phyloP scores from a whole-genome alignment of 2,329 filamentous ascomycete species.

The Incumbomyces lentus region DNA sequence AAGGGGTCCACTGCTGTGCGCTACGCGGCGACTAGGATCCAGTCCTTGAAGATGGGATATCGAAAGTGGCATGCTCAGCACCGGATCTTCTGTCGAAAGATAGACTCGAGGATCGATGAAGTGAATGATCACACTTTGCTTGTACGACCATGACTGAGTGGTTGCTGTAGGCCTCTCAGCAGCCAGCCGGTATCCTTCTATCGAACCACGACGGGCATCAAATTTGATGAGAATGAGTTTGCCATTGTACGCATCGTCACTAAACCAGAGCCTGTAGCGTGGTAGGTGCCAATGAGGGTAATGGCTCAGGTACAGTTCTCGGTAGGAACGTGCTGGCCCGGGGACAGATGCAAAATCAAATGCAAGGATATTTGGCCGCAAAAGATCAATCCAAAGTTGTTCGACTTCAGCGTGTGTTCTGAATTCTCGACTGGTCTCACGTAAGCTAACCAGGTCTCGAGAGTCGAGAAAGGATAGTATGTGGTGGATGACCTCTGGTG shows the following conservation, averaged over 20 bases:
- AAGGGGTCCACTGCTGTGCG: neutral
- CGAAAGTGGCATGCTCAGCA: slow-evolving; percentile 46
- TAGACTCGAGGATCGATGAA: slow-evolving; percentile 60
- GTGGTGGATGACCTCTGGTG: slow-evolving; percentile 63
- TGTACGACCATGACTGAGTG: slow-evolving; percentile 54
- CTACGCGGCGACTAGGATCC: slow-evolving; percentile 18
- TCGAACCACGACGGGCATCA: slow-evolving; percentile 59
- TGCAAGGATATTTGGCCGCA: slow-evolving; percentile 58
- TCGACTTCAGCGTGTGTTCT: slow-evolving; percentile 53
- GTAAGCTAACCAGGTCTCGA: slow-evolving; percentile 50
- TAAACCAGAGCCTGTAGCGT: slow-evolving; percentile 74
- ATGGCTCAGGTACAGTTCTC: slow-evolving; percentile 62
- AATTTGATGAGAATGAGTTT: slow-evolving; percentile 69
- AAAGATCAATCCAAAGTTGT: slow-evolving; percentile 58
- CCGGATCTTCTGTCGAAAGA: slow-evolving; percentile 64
- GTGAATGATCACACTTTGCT: slow-evolving; percentile 58
- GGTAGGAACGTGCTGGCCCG: slow-evolving; percentile 51
- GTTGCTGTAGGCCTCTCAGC: slow-evolving; percentile 49
- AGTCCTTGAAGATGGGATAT: slow-evolving; percentile 10
- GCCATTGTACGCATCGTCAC: slow-evolving; percentile 61
- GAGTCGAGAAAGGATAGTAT: slow-evolving; percentile 59
- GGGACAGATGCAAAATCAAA: slow-evolving; percentile 41
- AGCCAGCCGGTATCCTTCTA: slow-evolving; percentile 69
- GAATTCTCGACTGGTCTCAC: slow-evolving; percentile 53
- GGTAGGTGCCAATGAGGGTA: slow-evolving; percentile 78